phyloP scores from a whole-genome alignment of 2,329 filamentous ascomycete species.

The Stenocarpella maydis region DNA sequence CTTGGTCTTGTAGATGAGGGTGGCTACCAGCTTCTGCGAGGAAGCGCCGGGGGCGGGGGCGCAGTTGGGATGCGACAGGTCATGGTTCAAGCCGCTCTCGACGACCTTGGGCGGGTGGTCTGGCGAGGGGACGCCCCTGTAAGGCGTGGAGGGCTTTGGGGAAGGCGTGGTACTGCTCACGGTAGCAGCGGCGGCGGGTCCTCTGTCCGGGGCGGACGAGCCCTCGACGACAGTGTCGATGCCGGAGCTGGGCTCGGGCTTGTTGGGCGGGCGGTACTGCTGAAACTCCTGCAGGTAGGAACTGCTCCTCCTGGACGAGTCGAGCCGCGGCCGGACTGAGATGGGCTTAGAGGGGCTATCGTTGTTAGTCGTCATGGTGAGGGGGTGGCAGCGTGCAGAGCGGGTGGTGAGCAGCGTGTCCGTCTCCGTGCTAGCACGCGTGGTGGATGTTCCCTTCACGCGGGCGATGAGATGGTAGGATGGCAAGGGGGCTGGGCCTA shows the following conservation, averaged over 20 bases:
- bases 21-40: constrained; percentile 65
- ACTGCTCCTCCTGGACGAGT: constrained; percentile 63
- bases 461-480: neutral
- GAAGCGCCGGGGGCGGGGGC: constrained; percentile 58
- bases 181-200: constrained; percentile 36
- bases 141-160: constrained; percentile 45
- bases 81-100: constrained; percentile 69
- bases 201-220: constrained; percentile 45
- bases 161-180: neutral
- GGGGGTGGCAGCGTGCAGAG: neutral
- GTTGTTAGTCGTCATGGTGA: constrained; percentile 32
- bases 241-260: constrained; percentile 64
- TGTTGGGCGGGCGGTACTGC: constrained; percentile 66
- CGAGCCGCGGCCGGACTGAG: constrained; percentile 56
- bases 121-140: constrained; percentile 68
- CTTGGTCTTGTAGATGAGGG: constrained; percentile 67
- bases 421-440: constrained; percentile 8
- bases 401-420: constrained; percentile 1
- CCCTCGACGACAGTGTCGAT: constrained; percentile 73
- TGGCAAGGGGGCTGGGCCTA: neutral
- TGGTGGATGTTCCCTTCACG: constrained; percentile 10
- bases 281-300: constrained; percentile 71
- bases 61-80: constrained; percentile 70
- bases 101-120: constrained; percentile 67
- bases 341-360: constrained; percentile 43